Evolutionary conservation across 2,329 filamentous ascomycete species (phyloP), one percentile per base, ranked within the genome.

Genomic region (Diaporthe capsici): DNA sequence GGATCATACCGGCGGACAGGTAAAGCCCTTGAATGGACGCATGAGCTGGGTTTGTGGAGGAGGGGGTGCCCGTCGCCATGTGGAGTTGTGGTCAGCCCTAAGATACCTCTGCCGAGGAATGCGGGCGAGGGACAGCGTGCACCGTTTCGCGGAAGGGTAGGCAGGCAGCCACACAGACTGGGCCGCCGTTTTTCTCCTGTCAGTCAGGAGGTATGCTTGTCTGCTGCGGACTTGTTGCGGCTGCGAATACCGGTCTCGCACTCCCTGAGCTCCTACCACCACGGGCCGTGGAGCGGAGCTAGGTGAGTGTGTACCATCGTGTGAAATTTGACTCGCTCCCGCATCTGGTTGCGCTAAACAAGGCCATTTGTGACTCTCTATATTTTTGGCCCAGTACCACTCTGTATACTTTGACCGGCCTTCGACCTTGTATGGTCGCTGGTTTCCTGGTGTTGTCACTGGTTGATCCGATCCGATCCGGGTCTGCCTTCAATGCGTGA

Each of bases 11-110:
- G 71, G 60, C 28, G 47, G 58, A 28, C 49, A 65, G 71, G 71
- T 73, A 73, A 73, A 73, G 34, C 58, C 71, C 71, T 73, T 73
- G 58, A 65, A 37, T 73, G 71, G 71, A 63, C 12, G 71, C 34
- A 44, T 39, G 47, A 49, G 71, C 58, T 28, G 42, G 37, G 34
- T 15, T 47, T 47, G 47, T 42, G 47, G 58, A 55, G 44, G 57
- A 42, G 71, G 31, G 58, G 42, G 57, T 22, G 15, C 15, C 20
- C 15, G 20, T 13, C 20, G 57, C 65, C 65, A 68, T 68, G 65
- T 73, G 58, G 58, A 65, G 37, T 53, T 61, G 47, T 51, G 58
- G 71, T 73, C 71, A 73, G 71, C 71, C 71, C 71, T 73, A 73
- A 65, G 58, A 42, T n/a, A 51, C 58, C 51, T 65, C 71, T 73